These are phyloP conservation scores for Colletotrichum phormii DNA, from an alignment of 2,329 filamentous ascomycete species.

Conservation along the genomic window DNA sequence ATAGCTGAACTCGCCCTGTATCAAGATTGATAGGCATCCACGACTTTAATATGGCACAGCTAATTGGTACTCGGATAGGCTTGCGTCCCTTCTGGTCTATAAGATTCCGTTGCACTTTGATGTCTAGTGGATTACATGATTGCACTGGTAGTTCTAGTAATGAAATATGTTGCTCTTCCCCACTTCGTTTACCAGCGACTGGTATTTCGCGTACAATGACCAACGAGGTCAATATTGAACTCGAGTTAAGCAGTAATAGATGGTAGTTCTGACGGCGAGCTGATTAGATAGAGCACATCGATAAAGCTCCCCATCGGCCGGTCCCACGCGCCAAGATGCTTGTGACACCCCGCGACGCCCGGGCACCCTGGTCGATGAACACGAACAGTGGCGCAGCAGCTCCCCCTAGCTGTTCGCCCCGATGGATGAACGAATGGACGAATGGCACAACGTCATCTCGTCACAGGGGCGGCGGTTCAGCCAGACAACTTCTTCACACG, in stretches of 20 bases:
- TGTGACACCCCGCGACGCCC: constrained; percentile 3
- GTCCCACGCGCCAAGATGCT: constrained; percentile 3
- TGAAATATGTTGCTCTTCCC: no score
- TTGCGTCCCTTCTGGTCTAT: no score
- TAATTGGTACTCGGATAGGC: no score
- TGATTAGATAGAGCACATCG: neutral
- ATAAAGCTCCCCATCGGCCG: neutral
- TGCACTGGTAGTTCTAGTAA: no score
- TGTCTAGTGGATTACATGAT: no score
- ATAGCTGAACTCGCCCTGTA: no score
- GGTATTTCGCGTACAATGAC: no score
- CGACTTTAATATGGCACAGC: no score
- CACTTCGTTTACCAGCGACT: no score
- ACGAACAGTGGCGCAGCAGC: constrained; percentile 27
- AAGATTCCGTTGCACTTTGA: no score
- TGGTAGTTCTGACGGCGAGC: neutral
- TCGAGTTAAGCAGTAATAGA: neutral
- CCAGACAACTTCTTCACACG: constrained; percentile 4
- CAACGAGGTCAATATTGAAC: no score
- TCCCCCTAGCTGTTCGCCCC: constrained; percentile 3
- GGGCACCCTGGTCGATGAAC: neutral
- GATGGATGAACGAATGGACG: constrained; percentile 17
- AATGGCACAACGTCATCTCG: constrained; percentile 30
- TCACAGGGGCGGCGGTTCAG: constrained; percentile 21
- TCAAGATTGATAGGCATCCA: no score